These are phyloP conservation scores for Tolypocladium sp. DNA, from an alignment of 2,329 filamentous ascomycete species.

Conservation along the genomic window DNA sequence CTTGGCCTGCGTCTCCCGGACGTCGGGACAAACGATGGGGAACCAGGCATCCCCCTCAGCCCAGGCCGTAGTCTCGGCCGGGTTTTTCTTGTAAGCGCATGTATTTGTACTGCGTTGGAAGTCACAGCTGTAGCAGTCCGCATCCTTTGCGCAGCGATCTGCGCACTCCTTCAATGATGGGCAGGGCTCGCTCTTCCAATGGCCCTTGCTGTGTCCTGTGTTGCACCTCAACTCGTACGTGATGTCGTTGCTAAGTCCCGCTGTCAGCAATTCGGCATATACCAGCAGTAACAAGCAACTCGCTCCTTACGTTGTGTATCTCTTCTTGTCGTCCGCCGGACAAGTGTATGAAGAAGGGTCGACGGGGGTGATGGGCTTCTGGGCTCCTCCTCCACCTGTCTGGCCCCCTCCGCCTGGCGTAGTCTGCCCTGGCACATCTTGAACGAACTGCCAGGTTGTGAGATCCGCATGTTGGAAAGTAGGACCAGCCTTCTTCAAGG, in stretches of 20 bases:
- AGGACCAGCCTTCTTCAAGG: neutral
- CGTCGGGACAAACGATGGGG: neutral
- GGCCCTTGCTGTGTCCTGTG: neutral
- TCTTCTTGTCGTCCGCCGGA: neutral
- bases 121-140: slow-evolving; percentile 1
- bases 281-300: neutral
- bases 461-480: neutral
- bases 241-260: neutral
- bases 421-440: too few relatives aligned
- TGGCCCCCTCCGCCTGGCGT: too few relatives aligned
- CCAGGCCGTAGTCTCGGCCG: neutral
- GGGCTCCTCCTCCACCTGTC: neutral
- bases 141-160: neutral
- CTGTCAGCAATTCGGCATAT: neutral
- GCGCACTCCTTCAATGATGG: slow-evolving; percentile 3
- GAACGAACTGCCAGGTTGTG: neutral
- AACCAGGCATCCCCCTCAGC: neutral
- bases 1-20: neutral
- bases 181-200: neutral
- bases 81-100: slow-evolving; percentile 1
- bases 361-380: slow-evolving; percentile 1
- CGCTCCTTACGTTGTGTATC: slow-evolving; percentile 1
- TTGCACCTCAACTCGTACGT: slow-evolving; percentile 5
- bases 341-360: neutral
- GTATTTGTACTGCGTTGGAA: neutral